These are phyloP conservation scores for Colletotrichum kahawae DNA, from an alignment of 2,329 filamentous ascomycete genomes.

Conservation along the genomic window DNA sequence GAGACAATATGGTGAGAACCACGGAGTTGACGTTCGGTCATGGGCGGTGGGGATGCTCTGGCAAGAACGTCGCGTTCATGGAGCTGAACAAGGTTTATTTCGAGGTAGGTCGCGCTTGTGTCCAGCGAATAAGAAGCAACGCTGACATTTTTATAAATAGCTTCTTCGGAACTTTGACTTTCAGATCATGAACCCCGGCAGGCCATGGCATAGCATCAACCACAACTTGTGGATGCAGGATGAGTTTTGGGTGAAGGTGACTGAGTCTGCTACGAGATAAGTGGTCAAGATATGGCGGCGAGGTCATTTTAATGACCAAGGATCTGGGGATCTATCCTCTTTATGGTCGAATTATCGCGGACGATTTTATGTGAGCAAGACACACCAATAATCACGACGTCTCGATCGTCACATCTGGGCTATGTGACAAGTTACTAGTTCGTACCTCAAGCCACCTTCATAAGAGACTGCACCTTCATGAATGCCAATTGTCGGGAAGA, in stretches of 20 bases:
- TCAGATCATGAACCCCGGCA: conserved; percentile 27
- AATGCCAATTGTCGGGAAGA: too few species aligned
- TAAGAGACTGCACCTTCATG: too few species aligned
- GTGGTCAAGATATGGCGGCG: not conserved
- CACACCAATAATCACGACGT: not conserved
- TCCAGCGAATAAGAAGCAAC: not conserved
- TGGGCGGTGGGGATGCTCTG: conserved; percentile 34
- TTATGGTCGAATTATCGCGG: fast-evolving
- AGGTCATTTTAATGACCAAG: fast-evolving
- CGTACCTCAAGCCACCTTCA: too few species aligned
- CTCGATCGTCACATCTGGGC: not conserved
- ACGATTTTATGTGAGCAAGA: not conserved
- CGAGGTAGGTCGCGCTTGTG: conserved; percentile 36
- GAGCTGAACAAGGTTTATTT: conserved; percentile 48
- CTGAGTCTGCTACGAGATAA: not conserved
- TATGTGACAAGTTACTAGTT: not conserved
- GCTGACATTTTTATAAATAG: not conserved
- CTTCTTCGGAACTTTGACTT: conserved; percentile 32
- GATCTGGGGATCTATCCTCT: fast-evolving
- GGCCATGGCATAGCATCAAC: conserved; percentile 35
- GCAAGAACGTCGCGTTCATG: conserved; percentile 45
- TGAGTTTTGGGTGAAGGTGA: conserved; percentile 26
- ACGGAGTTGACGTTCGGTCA: conserved; percentile 42
- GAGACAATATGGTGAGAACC: conserved; percentile 26
- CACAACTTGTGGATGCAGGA: conserved; percentile 31